Base-by-base conservation (phyloP, 1,284 basidiomycete genomes). In the Boletus holoroseus region DNA sequence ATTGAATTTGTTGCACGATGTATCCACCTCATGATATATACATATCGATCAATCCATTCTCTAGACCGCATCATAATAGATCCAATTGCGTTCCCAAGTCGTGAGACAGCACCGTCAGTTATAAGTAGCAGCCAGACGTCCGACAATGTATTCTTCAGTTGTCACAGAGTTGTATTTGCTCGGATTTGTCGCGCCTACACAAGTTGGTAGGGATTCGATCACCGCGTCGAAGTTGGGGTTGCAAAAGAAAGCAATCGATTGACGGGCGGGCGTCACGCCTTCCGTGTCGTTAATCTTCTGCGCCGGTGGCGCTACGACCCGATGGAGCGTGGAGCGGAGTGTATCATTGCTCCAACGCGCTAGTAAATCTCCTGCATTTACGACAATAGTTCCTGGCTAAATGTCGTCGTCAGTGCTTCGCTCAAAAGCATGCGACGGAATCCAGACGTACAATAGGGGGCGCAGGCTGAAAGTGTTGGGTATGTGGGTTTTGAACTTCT, bases 191-290 rank as follows among this genome's bases (percentile, higher is more conserved):
- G 74, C 72, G 24, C 71, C 68, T 15, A 81, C 78, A 59, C 87
- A 89, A 52, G 78, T 85, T 22, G 90, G 88, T 37, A 93, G 69
- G 58, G 87, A 87, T 22, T 81, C 73, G 53, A 93, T 85, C 51
- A 77, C 71, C 13, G 85, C 73, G 40, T 77, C 76, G 53, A 81
- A 79, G 58, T 92, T 91, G 7, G 90, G 89, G 60, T 90, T 92
- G 72, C 85, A 89, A 71, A 93, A 93, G 74, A 88, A 92, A 5
- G 88, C 90, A 51, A 93, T 86, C 11, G 85, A 89, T 64, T 91
- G 87, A 26, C 90, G 77, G 3, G 73, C 68, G 0, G 88, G 82
- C 0, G 81, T 87, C 51, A 81, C 68, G 27, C 69, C 71, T 56
- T 81, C 78, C 2, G 69, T 73, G 8, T 75, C 72, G 54, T 64